Evolutionary conservation across 805 yeast genomes (phyloP), one percentile per base, ranked within the genome.

Genomic region (Cephaloascus albidus): DNA sequence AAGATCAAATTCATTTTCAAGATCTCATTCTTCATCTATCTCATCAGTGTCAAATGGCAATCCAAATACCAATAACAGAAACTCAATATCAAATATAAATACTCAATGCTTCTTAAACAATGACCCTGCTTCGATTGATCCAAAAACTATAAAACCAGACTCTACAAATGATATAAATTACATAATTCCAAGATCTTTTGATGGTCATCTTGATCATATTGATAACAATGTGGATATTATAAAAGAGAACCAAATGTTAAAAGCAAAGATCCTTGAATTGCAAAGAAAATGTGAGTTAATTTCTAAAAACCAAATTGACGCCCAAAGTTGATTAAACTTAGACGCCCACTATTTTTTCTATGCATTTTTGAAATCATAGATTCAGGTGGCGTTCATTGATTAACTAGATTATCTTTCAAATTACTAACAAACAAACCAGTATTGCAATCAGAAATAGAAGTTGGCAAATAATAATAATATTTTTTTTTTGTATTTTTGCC

Each of bases 161-260:
- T 23, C 28, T 8, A 23, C 28, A 23, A n/a, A n/a, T n/a, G 28
- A 23, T 23, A 6, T 8, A 12, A 12, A 23, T 23, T 8, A 8
- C 28, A 12, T 12, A 8, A 12, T 23, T 23, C 28, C 28, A 8
- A 23, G 28, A 23, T 8, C 28, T 8, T 23, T 23, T 23, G 28
- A 23, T 12, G 30, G 16, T 3, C 20, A 20, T 10, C 19, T 26
- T 16, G 32, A 34, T 10, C 20, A 33, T 34, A 10, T 39, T 2
- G 46, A 44, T 30, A 49, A 47, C 23, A 46, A 41, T 36, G 27
- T 38, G 12, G 39, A 31, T 34, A 33, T 47, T 19, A 43, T 36
- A 30, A 35, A 37, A 28, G 48, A 41, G 34, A 38, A 38, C 17
- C 41, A 41, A 12, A 20, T 28, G 23, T 33, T 41, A 23, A 41